Base-by-base conservation (phyloP, 768 basidiomycete species). In the Strobilomyces dryophilus region DNA sequence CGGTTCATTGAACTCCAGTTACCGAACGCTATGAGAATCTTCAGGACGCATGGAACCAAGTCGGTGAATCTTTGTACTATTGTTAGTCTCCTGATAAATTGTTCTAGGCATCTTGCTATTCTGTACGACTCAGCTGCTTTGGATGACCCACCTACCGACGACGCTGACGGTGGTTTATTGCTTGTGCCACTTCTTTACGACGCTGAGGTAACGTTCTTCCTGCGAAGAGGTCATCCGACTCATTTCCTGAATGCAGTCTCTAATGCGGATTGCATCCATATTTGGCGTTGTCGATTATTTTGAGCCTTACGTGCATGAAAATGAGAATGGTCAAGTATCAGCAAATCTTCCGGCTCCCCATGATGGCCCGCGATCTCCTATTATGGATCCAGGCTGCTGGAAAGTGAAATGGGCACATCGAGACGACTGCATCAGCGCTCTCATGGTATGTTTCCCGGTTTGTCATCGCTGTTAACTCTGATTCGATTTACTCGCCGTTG, bases 321-420 rank as follows among this genome's bases (percentile, higher is more conserved):
- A 41, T 8, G 68, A 62, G 15, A 46, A 59, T 34, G 57, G 46
- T 9, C 64, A 68, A 52, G 46, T 24, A n/a, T 27, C 48, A 15
- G 34, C 51, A 40, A 61, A 45, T 36, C 58, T 64, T 55, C 80
- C 82, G 9, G 59, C 58, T 39, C 83, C 84, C 4, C 89, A 91
- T 59, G 70, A 83, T 60, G 75, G 72, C 4, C 76, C 78, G 26
- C 82, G 84, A 39, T 75, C 75, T 32, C 40, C 75, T 6, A 60
- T 61, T 11, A 90, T 89, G 87, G 79, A 83, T 48, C 56, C 60
- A 1, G 68, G 75, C 5, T 83, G 84, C 53, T 91, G 86, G 82
- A 86, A 87, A 61, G 76, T 90, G 37, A 92, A 91, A 63, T 92
- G 87, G 86, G 74, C 78, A 26, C 81, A 87, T 65, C 77, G 89